These are phyloP conservation scores for Penicillium sp. DNA, from an alignment of 2,329 filamentous ascomycete genomes.

Conservation along the genomic window DNA sequence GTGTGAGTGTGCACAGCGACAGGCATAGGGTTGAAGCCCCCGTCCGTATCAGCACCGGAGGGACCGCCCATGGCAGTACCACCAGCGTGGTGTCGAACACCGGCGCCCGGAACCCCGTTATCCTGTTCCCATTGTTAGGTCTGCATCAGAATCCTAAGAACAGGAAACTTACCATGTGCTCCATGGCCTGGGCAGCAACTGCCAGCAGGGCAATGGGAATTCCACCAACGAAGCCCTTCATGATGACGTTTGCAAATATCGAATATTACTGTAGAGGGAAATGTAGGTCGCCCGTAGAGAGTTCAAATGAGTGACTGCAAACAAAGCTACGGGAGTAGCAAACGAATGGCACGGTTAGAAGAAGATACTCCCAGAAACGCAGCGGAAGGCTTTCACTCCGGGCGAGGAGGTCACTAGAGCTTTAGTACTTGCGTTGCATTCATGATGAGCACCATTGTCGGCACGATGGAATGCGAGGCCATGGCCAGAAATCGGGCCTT, in stretches of 20 bases:
- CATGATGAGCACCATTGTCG: constrained; percentile 10
- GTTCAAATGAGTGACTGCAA: constrained; percentile 22
- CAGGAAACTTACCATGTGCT: constrained; percentile 12
- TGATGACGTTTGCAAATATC: constrained; percentile 18
- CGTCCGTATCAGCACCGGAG: constrained; percentile 17
- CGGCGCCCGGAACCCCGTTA: constrained; percentile 8
- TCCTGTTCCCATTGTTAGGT: not conserved
- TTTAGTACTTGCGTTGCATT: constrained; percentile 24
- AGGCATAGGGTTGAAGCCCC: constrained; percentile 13
- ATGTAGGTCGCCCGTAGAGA: not conserved
- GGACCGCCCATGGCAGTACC: constrained; percentile 24
- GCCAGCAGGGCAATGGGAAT: constrained; percentile 38
- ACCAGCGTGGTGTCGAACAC: constrained; percentile 9
- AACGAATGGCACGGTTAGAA: constrained; percentile 21
- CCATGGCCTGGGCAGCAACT: constrained; percentile 28
- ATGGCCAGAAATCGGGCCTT: constrained; percentile 2
- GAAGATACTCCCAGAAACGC: constrained; percentile 7
- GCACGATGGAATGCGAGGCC: constrained; percentile 17
- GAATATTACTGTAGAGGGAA: constrained; percentile 8
- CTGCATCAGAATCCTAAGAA: not conserved
- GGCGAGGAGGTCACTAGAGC: constrained; percentile 10
- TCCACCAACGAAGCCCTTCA: constrained; percentile 38
- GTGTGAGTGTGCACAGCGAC: constrained; percentile 14
- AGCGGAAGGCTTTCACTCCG: not conserved
- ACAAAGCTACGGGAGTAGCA: constrained; percentile 8